Percentiles rank a stretch among this genome's conserved stretches.
These are phyloP conservation scores for Keithomyces neogunnii DNA, from an alignment of 2,329 filamentous ascomycete genomes.

Conservation along the genomic window DNA sequence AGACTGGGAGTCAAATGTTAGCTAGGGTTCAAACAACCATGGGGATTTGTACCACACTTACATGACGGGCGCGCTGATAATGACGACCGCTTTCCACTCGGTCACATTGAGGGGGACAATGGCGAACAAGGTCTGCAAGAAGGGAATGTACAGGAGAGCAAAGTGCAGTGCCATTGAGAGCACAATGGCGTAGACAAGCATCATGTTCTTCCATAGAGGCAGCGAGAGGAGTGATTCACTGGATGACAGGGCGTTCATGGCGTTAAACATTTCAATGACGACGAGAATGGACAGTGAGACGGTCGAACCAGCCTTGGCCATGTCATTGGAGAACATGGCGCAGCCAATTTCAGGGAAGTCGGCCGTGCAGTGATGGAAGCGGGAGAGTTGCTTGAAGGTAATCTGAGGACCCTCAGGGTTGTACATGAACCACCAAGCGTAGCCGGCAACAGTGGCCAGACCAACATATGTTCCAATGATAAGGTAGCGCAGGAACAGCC, in stretches of 20 bases:
- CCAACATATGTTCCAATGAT: slow-evolving; percentile 94
- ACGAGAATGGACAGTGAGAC: slow-evolving; percentile 88
- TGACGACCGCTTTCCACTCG: slow-evolving; percentile 88
- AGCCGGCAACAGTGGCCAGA: slow-evolving; percentile 87
- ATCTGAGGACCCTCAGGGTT: slow-evolving; percentile 86
- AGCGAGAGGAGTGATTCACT: slow-evolving; percentile 90
- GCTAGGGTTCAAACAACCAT: slow-evolving; percentile 1
- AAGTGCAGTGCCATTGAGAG: slow-evolving; percentile 95
- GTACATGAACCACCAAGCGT: slow-evolving; percentile 99
- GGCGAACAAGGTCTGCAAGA: slow-evolving; percentile 81
- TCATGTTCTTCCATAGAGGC: slow-evolving; percentile 97
- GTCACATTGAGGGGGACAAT: slow-evolving; percentile 77
- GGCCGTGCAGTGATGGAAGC: slow-evolving; percentile 88
- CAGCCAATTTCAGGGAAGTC: slow-evolving; percentile 87
- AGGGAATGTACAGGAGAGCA: slow-evolving; percentile 81
- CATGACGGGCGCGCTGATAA: slow-evolving; percentile 88
- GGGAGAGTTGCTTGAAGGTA: slow-evolving; percentile 75
- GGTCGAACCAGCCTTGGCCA: slow-evolving; percentile 84
- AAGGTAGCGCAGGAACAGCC: slow-evolving; percentile 97
- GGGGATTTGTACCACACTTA: slow-evolving; percentile 39
- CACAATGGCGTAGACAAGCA: slow-evolving; percentile 88
- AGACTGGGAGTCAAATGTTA: slow-evolving; percentile 39
- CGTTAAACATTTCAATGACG: slow-evolving; percentile 99
- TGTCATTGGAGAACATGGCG: slow-evolving; percentile 79
- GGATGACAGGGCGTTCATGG: slow-evolving; percentile 94